These are phyloP conservation scores for Hypoxylon sp. DNA, from an alignment of 2,329 filamentous ascomycete species.

Conservation along the genomic window DNA sequence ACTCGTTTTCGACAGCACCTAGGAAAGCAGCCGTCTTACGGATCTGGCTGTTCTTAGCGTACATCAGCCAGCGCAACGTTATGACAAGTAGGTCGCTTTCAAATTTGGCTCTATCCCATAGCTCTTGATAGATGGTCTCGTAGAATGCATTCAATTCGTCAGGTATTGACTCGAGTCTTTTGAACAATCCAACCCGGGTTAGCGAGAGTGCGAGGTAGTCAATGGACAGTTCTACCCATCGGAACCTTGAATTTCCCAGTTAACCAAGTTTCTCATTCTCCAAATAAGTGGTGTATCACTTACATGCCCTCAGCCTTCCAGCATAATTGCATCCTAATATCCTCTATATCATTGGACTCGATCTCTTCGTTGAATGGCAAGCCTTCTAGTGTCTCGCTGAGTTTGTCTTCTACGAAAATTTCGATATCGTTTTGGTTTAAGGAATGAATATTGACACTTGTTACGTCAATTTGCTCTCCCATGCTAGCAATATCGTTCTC, in stretches of 20 bases:
- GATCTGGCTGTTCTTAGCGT: neutral
- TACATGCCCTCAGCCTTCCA: neutral
- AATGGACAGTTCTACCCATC: constrained; percentile 1
- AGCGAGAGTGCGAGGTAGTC: neutral
- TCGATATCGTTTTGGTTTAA: neutral
- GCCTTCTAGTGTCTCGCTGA: neutral
- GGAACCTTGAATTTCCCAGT: neutral
- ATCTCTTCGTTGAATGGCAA: neutral
- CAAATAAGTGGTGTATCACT: neutral
- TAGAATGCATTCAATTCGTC: neutral
- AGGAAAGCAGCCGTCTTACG: neutral
- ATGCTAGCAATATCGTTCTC: neutral
- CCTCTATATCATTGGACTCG: neutral
- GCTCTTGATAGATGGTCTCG: neutral
- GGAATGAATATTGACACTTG: neutral
- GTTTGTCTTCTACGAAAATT: neutral
- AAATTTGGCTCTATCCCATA: neutral
- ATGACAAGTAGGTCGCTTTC: neutral
- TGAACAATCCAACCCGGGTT: neutral
- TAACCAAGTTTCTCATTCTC: neutral
- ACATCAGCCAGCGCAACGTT: neutral
- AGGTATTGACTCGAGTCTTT: neutral
- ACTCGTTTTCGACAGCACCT: neutral
- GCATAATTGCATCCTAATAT: neutral
- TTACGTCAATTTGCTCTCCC: neutral